Evolutionary conservation across 1,284 basidiomycete species (phyloP), one percentile per base, ranked within the genome.

Genomic region (Meripilus lineatus): DNA sequence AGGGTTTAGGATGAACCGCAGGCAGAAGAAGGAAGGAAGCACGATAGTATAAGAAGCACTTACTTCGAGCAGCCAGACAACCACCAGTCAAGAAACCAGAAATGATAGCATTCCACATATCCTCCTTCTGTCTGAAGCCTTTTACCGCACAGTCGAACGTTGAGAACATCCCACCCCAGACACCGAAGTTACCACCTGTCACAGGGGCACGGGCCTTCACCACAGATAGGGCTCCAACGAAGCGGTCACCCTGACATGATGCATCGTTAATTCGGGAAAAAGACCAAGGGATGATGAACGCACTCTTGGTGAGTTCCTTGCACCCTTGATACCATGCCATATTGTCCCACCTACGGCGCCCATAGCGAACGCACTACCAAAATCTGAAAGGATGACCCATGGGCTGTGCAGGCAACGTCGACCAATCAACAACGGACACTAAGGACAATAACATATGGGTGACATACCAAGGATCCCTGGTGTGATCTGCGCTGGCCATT

Each of bases 311-410:
- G 93, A 95, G 69, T 98, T 99, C 57, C 95, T 79, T 14, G 94
- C 93, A 49, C 95, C 96, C 69, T 99, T 99, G 62, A 98, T 94
- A 54, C 93, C 93, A 70, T 99, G 94, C 95, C 95, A 99, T 62
- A 99, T 93, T 54, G 91, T 93, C 58, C 95, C 93, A 57, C 93
- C 93, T 40, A 95, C 83, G 18, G 91, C 90, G 62, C 92, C 93
- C 93, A 95, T 95, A 26, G 92, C 81, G 63, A 93, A 95, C 15
- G 93, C 94, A 55, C 93, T 94, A 54, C 95, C 95, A 66, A 96
- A 95, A 72, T 99, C 95, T 72, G 93, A 98, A 54, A 99, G 84
- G 65, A 99, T 92, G 45, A 98, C 95, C 89, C 92, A 98, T 56
- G 95, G 95, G 70, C 95, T 95, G 56, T 32, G 48, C 40, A 43